Percentiles rank a stretch among this genome's conserved stretches.
Conservation (phyloP, 768 basidiomycete genomes). For the Auriculariales sp. region DNA sequence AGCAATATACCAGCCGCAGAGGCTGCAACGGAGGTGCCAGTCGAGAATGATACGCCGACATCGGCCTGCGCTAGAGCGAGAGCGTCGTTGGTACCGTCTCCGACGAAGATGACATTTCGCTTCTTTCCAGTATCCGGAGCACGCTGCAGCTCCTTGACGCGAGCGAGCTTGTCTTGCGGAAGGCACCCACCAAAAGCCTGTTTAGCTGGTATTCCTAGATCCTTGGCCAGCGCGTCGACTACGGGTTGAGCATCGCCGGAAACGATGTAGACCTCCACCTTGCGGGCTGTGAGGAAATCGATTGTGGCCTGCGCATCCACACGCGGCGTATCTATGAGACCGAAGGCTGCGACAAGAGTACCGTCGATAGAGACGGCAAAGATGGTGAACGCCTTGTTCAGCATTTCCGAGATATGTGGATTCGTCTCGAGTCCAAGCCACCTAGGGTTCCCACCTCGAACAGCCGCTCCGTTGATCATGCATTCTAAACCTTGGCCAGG, state of each 20-base stretch:
- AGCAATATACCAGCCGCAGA: not conserved
- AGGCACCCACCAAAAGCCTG: not conserved
- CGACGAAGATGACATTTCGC: constrained; percentile 2
- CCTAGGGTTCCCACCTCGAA: constrained; percentile 19
- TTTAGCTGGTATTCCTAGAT: not conserved
- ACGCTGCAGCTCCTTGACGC: not conserved
- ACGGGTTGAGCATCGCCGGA: not conserved
- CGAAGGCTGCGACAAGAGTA: constrained; percentile 3
- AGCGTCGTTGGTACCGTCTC: constrained; percentile 7
- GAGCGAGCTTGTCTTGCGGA: not conserved
- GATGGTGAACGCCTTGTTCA: constrained; percentile 1
- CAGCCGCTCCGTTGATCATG: not conserved
- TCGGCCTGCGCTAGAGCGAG: constrained; percentile 5
- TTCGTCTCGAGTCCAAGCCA: constrained; percentile 19
- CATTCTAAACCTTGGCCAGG: constrained; percentile 9
- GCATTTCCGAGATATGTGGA: constrained; percentile 12
- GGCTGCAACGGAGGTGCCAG: not conserved
- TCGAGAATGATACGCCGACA: not conserved
- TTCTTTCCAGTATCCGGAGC: not conserved
- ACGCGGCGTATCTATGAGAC: constrained; percentile 4
- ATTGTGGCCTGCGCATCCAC: constrained; percentile 1
- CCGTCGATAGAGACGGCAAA: constrained; percentile 5
- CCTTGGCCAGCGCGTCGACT: not conserved
- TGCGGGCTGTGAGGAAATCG: not conserved
- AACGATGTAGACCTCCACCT: constrained; percentile 1